These are phyloP conservation scores for Eudorina sp. DNA, from an alignment of 139 green algal genomes.

Conservation along the genomic window DNA sequence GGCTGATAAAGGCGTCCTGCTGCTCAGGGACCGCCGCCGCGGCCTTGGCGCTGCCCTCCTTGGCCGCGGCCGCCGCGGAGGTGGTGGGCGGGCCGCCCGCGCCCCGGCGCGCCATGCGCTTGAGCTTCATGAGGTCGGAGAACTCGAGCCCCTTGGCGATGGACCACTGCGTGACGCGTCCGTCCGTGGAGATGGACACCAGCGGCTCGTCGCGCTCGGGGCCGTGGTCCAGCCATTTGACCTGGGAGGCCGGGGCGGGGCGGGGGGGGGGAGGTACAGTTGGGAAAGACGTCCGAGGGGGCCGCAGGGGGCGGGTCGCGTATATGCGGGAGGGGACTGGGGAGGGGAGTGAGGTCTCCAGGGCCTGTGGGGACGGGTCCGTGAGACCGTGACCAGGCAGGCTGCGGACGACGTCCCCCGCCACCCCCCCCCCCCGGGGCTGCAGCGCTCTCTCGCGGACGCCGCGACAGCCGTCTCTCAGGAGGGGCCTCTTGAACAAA, in stretches of 20 bases:
- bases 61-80: conserved; percentile 16
- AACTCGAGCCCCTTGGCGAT: conserved; percentile 87
- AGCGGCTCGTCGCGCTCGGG: conserved; percentile 83
- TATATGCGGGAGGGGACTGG: no score
- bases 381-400: no score
- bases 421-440: no score
- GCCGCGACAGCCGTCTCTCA: no score
- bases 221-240: conserved; percentile 82
- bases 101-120: conserved; percentile 67
- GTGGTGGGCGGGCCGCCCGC: neutral
- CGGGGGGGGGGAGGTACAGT: neutral
- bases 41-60: conserved; percentile 5
- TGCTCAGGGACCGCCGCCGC: conserved; percentile 22
- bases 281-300: no score
- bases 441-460: no score
- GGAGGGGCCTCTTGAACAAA: no score
- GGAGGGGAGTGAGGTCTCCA: no score
- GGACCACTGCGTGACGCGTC: conserved; percentile 85
- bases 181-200: conserved; percentile 91
- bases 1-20: conserved; percentile 84
- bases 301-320: neutral
- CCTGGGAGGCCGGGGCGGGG: neutral
- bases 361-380: no score
- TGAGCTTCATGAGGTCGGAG: conserved; percentile 88
- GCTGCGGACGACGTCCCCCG: no score